These are phyloP conservation scores for Wallacemonas sp. DNA, from an alignment of 208 protist species.

Conservation along the genomic window DNA sequence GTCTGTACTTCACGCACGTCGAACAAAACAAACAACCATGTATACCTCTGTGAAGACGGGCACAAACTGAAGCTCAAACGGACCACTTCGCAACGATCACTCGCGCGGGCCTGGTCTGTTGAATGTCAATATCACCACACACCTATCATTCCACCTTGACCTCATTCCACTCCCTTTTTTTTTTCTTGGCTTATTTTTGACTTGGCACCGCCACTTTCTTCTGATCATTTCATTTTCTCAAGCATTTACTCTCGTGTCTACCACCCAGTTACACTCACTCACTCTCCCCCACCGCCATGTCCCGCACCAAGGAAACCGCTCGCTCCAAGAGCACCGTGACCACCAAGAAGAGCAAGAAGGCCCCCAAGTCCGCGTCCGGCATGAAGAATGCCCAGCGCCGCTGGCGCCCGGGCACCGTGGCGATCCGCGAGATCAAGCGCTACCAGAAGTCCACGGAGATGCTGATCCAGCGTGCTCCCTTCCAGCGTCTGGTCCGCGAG, in stretches of 20 bases:
- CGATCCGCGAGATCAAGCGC: slow-evolving; percentile 96
- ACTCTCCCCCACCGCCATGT: slow-evolving; percentile 68
- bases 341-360: slow-evolving; percentile 97
- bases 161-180: not conserved
- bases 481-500: slow-evolving; percentile 89
- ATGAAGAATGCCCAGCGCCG: slow-evolving; percentile 97
- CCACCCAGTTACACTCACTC: not conserved
- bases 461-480: slow-evolving; percentile 85
- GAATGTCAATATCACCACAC: too few relatives aligned
- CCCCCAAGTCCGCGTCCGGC: slow-evolving; percentile 93
- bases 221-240: not conserved
- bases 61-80: not conserved
- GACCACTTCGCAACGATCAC: not conserved
- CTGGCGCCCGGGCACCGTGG: slow-evolving; percentile 97
- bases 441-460: slow-evolving; percentile 89
- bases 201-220: not conserved
- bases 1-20: not conserved
- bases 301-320: slow-evolving; percentile 98
- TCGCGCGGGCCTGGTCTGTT: too few relatives aligned
- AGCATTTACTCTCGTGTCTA: slow-evolving; percentile 3
- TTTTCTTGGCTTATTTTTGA: too few relatives aligned
- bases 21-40: not conserved
- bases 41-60: not conserved
- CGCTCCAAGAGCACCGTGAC: slow-evolving; percentile 97
- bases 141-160: too few relatives aligned